Evolutionary conservation across 2,329 filamentous ascomycete genomes (phyloP).

Genomic region (Berkeleyomyces basicola): DNA sequence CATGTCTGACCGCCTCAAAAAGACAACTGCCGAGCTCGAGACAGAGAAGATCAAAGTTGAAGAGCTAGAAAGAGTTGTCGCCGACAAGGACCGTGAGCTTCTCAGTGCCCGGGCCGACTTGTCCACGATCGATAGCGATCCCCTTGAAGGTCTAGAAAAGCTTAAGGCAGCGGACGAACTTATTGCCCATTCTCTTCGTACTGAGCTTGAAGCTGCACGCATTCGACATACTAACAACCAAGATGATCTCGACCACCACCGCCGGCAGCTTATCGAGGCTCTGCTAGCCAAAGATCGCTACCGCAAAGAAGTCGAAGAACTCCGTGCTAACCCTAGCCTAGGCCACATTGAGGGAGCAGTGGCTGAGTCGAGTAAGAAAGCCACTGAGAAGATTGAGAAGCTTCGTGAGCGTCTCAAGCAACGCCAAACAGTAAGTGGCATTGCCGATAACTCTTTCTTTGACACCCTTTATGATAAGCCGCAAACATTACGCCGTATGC

Average conservation of each 20-base stretch:
- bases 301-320: conserved; percentile 35
- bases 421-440: conserved; percentile 39
- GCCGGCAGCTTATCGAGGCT: conserved; percentile 42
- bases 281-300: conserved; percentile 44
- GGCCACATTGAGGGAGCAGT: conserved; percentile 20
- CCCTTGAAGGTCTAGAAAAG: conserved; percentile 36
- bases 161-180: conserved; percentile 43
- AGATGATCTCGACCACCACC: conserved; percentile 38
- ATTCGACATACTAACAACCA: conserved; percentile 32
- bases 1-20: conserved; percentile 24
- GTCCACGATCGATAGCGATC: conserved; percentile 36
- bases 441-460: conserved; percentile 5
- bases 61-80: conserved; percentile 31
- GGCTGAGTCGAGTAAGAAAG: conserved; percentile 25
- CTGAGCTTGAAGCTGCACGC: conserved; percentile 39
- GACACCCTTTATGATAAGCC: not conserved
- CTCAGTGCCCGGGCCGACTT: conserved; percentile 36
- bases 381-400: conserved; percentile 39
- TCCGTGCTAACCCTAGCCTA: conserved; percentile 21
- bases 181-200: conserved; percentile 39
- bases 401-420: conserved; percentile 37
- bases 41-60: conserved; percentile 26
- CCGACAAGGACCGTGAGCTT: conserved; percentile 39
- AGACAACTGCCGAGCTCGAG: conserved; percentile 31
- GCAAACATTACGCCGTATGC: conserved; percentile 1